Conservation (phyloP, 805 yeast genomes). For the Spathaspora girioi region DNA sequence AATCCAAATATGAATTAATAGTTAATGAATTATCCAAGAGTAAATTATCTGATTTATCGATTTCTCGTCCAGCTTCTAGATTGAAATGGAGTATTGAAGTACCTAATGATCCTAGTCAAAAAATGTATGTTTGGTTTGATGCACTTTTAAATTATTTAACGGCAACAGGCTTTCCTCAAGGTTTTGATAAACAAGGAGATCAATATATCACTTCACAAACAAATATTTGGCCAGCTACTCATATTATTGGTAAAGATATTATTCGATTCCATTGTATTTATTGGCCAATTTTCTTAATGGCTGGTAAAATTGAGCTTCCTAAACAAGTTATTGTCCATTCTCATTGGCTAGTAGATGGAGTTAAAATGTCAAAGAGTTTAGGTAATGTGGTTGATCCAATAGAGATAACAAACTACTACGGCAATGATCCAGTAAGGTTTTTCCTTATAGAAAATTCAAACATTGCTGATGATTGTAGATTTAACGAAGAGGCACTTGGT, state of each 20-base stretch:
- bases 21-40: conserved; percentile 51
- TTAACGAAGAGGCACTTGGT: conserved; percentile 53
- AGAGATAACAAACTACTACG: conserved; percentile 57
- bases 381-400: conserved; percentile 95
- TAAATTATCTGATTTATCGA: conserved; percentile 65
- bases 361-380: conserved; percentile 88
- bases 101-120: conserved; percentile 74
- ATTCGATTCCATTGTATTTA: conserved; percentile 83
- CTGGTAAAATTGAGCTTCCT: conserved; percentile 73
- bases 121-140: conserved; percentile 95
- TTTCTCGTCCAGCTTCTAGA: conserved; percentile 78
- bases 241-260: conserved; percentile 90
- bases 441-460: conserved; percentile 74
- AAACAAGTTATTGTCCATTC: conserved; percentile 80
- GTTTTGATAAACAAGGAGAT: conserved; percentile 6
- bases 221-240: conserved; percentile 65
- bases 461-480: conserved; percentile 76
- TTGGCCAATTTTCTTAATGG: conserved; percentile 91
- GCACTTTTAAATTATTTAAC: conserved; percentile 86
- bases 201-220: conserved; percentile 6
- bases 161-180: conserved; percentile 50
- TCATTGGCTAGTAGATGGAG: conserved; percentile 89
- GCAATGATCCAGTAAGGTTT: conserved; percentile 70
- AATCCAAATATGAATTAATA: conserved; percentile 49
- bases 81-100: conserved; percentile 88